Percentiles rank a stretch among this genome's conserved stretches.
Evolutionary conservation across 768 basidiomycete species (phyloP).

Genomic region (Termitomyces eurrhizus): DNA sequence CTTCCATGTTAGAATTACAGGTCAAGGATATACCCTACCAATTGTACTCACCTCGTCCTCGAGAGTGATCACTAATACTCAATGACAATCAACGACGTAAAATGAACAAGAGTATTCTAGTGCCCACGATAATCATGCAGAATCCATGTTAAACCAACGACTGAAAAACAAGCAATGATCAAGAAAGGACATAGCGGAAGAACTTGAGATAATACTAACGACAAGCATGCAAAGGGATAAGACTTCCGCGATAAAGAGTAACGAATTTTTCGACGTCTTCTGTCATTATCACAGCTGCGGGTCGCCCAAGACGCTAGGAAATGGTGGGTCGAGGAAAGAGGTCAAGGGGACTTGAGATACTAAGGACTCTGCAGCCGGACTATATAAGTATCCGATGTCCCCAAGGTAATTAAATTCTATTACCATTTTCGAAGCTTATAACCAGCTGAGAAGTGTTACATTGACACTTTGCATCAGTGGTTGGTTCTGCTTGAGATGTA

Average conservation of each 20-base stretch:
- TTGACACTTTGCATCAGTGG: background rate
- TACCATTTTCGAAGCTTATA: background rate
- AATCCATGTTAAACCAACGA: conserved; percentile 33
- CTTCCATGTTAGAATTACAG: background rate
- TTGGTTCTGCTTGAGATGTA: background rate
- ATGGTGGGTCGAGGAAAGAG: background rate
- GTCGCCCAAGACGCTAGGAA: background rate
- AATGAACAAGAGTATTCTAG: background rate
- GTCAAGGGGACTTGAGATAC: too few relatives aligned
- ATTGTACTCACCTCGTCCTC: conserved; percentile 28
- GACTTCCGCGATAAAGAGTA: conserved; percentile 10
- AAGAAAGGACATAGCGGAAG: background rate
- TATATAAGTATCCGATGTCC: background rate
- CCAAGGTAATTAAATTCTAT: background rate
- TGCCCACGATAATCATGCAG: conserved; percentile 32
- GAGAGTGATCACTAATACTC: conserved; percentile 26
- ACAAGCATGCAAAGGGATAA: conserved; percentile 18
- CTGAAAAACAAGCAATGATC: conserved; percentile 9
- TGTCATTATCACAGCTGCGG: background rate
- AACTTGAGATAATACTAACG: conserved; percentile 6
- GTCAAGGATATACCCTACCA: background rate
- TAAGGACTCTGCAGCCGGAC: too few relatives aligned
- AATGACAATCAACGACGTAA: background rate
- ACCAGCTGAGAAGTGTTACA: background rate
- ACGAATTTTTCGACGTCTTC: conserved; percentile 3